Percentiles rank a stretch among this genome's conserved stretches.
Evolutionary conservation across 1,284 basidiomycete species (phyloP).

Genomic region (Cutaneotrichosporon sp.): DNA sequence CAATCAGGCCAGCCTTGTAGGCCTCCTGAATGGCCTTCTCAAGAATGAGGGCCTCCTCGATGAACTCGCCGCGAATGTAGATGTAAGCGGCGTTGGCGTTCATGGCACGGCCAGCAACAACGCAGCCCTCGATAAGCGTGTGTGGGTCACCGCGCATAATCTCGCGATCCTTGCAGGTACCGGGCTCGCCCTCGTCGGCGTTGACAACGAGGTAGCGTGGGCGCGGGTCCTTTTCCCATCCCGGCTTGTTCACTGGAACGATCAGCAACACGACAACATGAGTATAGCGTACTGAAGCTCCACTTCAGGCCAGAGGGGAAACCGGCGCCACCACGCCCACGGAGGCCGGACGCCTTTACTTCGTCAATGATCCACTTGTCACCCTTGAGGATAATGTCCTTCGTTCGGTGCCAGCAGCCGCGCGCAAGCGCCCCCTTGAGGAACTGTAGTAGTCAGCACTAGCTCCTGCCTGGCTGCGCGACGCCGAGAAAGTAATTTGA

Average conservation of each 20-base stretch:
- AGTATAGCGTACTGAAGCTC: conserved; percentile 70
- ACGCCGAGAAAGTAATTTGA: neutral
- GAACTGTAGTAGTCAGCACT: neutral
- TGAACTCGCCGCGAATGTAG: conserved; percentile 98
- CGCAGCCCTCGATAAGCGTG: conserved; percentile 95
- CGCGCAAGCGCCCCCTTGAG: conserved; percentile 83
- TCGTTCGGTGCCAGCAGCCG: conserved; percentile 97
- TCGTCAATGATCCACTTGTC: conserved; percentile 75
- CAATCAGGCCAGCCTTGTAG: conserved; percentile 85
- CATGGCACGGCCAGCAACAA: conserved; percentile 96
- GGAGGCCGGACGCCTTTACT: conserved; percentile 91
- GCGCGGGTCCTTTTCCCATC: conserved; percentile 88
- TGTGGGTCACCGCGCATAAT: conserved; percentile 97
- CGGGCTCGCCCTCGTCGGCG: conserved; percentile 97
- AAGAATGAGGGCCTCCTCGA: conserved; percentile 87
- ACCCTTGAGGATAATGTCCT: conserved; percentile 90
- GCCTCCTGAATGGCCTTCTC: conserved; percentile 94
- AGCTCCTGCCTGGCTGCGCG: neutral
- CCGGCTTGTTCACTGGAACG: conserved; percentile 71
- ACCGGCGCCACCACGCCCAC: conserved; percentile 94
- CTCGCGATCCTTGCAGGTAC: conserved; percentile 98
- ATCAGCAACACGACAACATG: neutral
- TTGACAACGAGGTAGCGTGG: conserved; percentile 97
- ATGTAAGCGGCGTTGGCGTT: conserved; percentile 94
- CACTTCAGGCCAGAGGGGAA: conserved; percentile 97